Conservation (phyloP, 2,329 filamentous ascomycete genomes). For the Neofusicoccum sp. region DNA sequence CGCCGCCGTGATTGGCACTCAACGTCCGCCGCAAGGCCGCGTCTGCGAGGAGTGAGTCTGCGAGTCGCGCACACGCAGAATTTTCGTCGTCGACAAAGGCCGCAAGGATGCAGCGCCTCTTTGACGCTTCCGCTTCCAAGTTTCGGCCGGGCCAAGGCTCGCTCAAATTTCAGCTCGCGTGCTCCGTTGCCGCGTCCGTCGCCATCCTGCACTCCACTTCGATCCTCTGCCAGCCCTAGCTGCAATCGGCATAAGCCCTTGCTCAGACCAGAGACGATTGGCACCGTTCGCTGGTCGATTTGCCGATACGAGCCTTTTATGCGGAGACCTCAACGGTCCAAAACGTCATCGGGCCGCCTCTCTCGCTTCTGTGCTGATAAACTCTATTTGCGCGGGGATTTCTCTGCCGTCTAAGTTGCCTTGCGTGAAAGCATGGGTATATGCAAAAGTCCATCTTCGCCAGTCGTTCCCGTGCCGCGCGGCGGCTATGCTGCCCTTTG, state of each 20-base stretch:
- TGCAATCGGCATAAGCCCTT: background rate
- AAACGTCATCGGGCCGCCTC: conserved; percentile 1
- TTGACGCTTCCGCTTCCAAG: background rate
- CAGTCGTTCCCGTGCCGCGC: background rate
- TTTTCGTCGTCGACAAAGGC: conserved; percentile 4
- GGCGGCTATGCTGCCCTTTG: background rate
- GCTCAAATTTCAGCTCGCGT: background rate
- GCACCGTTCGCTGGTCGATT: conserved; percentile 7
- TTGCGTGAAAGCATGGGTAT: background rate
- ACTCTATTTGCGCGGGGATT: background rate
- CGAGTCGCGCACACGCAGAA: background rate
- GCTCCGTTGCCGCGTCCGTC: conserved; percentile 3
- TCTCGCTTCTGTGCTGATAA: background rate
- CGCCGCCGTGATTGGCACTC: conserved; percentile 14
- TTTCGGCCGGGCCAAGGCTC: conserved; percentile 4
- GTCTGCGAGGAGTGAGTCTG: background rate
- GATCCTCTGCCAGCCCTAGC: background rate
- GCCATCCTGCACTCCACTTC: background rate
- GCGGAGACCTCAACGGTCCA: background rate
- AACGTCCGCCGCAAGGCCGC: background rate
- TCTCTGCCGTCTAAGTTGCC: background rate
- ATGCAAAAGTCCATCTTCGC: background rate
- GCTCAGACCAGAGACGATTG: conserved; percentile 6
- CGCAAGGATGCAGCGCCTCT: background rate
- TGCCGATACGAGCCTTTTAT: background rate